Evolutionary conservation across 805 yeast genomes (phyloP).

Genomic region (Cyberlindnera veronae): DNA sequence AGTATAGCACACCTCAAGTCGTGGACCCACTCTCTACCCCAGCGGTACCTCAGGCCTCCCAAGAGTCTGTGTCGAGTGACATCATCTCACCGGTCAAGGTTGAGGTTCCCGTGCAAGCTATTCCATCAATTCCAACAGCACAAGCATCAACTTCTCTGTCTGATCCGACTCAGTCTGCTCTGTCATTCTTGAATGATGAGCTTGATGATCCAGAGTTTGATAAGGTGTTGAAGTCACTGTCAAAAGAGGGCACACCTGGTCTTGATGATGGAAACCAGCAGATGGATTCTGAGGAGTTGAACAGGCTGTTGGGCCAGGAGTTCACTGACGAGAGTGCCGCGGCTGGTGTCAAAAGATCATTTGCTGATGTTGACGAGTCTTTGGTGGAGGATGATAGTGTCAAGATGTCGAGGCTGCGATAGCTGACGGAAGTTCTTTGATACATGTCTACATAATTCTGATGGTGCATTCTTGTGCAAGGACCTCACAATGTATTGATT

Average conservation of each 20-base stretch:
- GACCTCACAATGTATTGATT: too few relatives aligned
- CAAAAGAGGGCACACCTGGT: constrained; percentile 28
- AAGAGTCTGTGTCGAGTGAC: neutral
- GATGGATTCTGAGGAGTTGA: constrained; percentile 27
- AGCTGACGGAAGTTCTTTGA: too few relatives aligned
- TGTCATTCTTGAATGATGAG: constrained; percentile 9
- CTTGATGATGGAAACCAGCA: constrained; percentile 13
- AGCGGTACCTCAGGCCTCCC: neutral
- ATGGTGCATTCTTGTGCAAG: too few relatives aligned
- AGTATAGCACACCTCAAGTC: neutral
- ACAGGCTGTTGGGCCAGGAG: constrained; percentile 23
- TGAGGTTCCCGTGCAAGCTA: neutral
- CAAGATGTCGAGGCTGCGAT: constrained; percentile 10
- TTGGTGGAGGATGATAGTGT: constrained; percentile 31
- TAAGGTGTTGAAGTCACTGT: constrained; percentile 25
- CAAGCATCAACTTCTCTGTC: neutral
- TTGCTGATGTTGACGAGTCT: constrained; percentile 13
- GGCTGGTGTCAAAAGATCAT: constrained; percentile 6
- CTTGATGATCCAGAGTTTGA: constrained; percentile 27
- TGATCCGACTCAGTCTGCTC: neutral
- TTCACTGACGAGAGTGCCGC: too few relatives aligned
- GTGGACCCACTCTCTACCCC: neutral
- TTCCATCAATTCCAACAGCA: neutral
- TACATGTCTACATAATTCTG: too few relatives aligned
- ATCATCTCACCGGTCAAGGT: neutral